Evolutionary conservation across 768 basidiomycete species (phyloP).

Genomic region (Leccinum barrowsii): DNA sequence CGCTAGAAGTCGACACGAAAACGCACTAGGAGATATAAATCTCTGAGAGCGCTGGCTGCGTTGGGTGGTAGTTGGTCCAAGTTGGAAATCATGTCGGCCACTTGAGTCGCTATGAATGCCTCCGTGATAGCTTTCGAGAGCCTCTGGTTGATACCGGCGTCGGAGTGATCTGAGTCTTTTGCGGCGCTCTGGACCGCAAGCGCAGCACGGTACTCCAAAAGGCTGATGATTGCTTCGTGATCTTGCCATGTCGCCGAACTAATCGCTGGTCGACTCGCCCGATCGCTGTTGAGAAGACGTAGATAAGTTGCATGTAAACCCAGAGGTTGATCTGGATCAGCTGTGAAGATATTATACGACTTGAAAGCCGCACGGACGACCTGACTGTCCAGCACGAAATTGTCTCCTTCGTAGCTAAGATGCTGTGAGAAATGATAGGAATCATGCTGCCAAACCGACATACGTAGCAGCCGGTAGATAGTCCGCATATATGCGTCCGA

Average conservation of each 20-base stretch:
- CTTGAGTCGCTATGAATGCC: slow-evolving; percentile 59
- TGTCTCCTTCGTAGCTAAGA: slow-evolving; percentile 71
- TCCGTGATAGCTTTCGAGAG: slow-evolving; percentile 64
- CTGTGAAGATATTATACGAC: slow-evolving; percentile 46
- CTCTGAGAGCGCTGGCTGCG: slow-evolving; percentile 19
- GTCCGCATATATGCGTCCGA: slow-evolving; percentile 63
- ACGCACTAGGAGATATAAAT: slow-evolving; percentile 28
- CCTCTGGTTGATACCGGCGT: slow-evolving; percentile 55
- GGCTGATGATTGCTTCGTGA: slow-evolving; percentile 37
- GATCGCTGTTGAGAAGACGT: slow-evolving; percentile 40
- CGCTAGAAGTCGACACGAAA: not conserved
- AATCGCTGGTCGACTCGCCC: slow-evolving; percentile 17
- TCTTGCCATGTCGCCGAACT: slow-evolving; percentile 35
- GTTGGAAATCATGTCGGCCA: slow-evolving; percentile 44
- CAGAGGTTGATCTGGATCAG: slow-evolving; percentile 4
- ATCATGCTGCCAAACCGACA: slow-evolving; percentile 17
- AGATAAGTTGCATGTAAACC: slow-evolving; percentile 42
- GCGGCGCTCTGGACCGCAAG: slow-evolving; percentile 44
- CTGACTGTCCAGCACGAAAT: slow-evolving; percentile 72
- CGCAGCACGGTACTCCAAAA: slow-evolving; percentile 68
- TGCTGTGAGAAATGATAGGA: not conserved
- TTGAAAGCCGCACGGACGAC: slow-evolving; percentile 71
- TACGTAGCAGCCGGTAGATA: slow-evolving; percentile 64
- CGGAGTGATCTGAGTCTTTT: slow-evolving; percentile 37
- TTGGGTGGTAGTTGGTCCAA: slow-evolving; percentile 20